Base-by-base conservation (phyloP, 805 yeast genomes). In the Dipodascopsis tothii region DNA sequence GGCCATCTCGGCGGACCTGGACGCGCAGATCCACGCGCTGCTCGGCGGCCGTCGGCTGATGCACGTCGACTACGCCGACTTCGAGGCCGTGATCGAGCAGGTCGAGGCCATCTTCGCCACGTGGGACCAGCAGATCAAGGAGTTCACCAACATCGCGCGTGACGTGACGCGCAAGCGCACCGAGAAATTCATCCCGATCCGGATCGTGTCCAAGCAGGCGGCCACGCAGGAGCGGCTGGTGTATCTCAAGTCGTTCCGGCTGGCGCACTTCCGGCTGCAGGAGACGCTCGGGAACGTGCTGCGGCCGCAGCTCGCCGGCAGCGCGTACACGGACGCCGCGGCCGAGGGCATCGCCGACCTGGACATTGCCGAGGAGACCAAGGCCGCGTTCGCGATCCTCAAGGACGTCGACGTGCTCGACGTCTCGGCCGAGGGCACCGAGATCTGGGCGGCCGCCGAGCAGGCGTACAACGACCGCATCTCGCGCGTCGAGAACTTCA, bases 151-250 rank as follows among this genome's bases (percentile, higher is more conserved):
- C 40, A 58, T 82, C 35, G 75, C 85, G 0, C 72, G 96, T 44
- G 96, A 88, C 47, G 61, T 83, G 2, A 67, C 84, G 33, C 68
- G 96, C 50, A 83, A 79, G 54, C 65, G 92, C 35, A 76, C 78
- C 5, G 90, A 83, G 43, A 78, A 77, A 46, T 81, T 81, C 56
- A 71, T 81, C 11, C 73, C 80, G 19, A 74, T 85, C 18, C 75
- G 78, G 45, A 68, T 86, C 6, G 66, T 66, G n/a, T 70, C 77
- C 5, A 64, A 71, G 2, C 72, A 68, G 34, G 33, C 42, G 1
- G 50, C 48, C 9, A 59, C 74, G 1, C 69, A 65, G 45, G 72
- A 71, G 1, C 63, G 78, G 23, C 40, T 81, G 1, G 65, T 61
- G 1, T 66, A 68, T 25, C 50, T 81, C 1, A 56, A 55, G 3